Evolutionary conservation across 2,329 filamentous ascomycete genomes (phyloP), one percentile per base, ranked within the genome.

Genomic region (Reticulascus tulasneorum): DNA sequence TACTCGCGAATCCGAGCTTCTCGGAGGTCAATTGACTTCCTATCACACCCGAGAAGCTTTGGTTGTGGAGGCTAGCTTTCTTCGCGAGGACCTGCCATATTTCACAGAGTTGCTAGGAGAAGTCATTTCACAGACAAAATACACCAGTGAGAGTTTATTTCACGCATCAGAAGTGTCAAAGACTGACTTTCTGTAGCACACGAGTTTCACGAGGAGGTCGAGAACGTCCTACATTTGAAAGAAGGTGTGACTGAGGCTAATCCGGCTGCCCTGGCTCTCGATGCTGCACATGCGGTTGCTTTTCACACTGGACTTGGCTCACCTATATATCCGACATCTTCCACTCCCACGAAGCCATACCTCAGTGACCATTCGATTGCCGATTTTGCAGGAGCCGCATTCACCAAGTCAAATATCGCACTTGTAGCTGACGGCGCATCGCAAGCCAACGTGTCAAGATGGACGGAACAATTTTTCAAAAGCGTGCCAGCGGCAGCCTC

Each of bases 91-190:
- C 63, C 81, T 98, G 50, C 93, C 93, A 51, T 98, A 97, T 79
- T 98, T 95, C 65, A 80, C 89, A 56, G 93, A 98, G 74, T 77
- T 98, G 49, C 78, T 98, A 52, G 88, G 84, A 58, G 94, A 98
- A 74, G 86, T 96, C 54, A 75, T 93, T 56, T 82, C 84, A 44
- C 73, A 86, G 67, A 94, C 91, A 52, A 93, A 88, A 69, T 98
- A 87, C 64, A 80, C 82, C 48, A 73, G 81, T 85, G 67, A 67
- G 79, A 51, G 16, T 63, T 45, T 35, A 27, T 19, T 21, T 21
- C 38, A 21, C 16, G 22, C 23, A 20, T 21, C 25, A 9, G 20
- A 18, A 29, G 18, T 13, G 8, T 22, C 18, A 7, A 18, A 35
- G 42, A 38, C 44, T 53, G 42, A 48, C 28, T 24, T 30, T 9